A percentile compares a stretch with the other conserved stretches of the same genome.
These are phyloP conservation scores for Triangularia setosa DNA, from an alignment of 2,329 filamentous ascomycete species.

Conservation along the genomic window DNA sequence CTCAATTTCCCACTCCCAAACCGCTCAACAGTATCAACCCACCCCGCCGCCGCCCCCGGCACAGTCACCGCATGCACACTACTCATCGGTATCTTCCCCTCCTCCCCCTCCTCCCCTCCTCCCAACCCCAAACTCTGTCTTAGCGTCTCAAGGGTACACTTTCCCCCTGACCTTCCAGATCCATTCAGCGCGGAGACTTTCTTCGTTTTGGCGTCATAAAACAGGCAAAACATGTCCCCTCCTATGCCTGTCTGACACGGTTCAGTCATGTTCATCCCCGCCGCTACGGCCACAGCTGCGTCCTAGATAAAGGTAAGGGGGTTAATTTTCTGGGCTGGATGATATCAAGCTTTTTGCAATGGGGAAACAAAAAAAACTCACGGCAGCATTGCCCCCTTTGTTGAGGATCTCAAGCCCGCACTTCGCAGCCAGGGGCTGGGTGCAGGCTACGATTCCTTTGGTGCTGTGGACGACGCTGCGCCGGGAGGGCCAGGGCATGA, in stretches of 20 bases:
- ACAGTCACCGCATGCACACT: constrained; percentile 82
- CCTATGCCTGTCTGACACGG: constrained; percentile 92
- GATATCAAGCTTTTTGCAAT: no score
- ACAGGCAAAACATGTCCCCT: constrained; percentile 95
- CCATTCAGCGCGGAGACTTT: constrained; percentile 86
- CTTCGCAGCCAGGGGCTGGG: constrained; percentile 83
- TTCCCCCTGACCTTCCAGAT: constrained; percentile 75
- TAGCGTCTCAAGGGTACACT: constrained; percentile 65
- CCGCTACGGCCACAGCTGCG: constrained; percentile 95
- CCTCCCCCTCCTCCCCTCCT: constrained; percentile 41
- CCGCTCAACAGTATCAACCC: constrained; percentile 81
- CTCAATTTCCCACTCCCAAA: constrained; percentile 85
- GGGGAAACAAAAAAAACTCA: constrained; percentile 45
- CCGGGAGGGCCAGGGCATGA: constrained; percentile 69
- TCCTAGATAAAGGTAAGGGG: constrained; percentile 53
- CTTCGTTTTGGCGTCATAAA: constrained; percentile 77
- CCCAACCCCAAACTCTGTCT: constrained; percentile 64
- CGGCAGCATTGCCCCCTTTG: constrained; percentile 87
- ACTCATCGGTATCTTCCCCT: constrained; percentile 62
- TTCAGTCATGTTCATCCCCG: constrained; percentile 89
- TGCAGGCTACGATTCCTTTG: constrained; percentile 84
- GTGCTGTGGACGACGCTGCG: constrained; percentile 92
- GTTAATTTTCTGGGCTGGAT: no score
- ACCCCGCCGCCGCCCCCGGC: constrained; percentile 87
- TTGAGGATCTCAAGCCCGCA: constrained; percentile 82